Base-by-base conservation (phyloP, 768 basidiomycete genomes). In the Chiua virens region DNA sequence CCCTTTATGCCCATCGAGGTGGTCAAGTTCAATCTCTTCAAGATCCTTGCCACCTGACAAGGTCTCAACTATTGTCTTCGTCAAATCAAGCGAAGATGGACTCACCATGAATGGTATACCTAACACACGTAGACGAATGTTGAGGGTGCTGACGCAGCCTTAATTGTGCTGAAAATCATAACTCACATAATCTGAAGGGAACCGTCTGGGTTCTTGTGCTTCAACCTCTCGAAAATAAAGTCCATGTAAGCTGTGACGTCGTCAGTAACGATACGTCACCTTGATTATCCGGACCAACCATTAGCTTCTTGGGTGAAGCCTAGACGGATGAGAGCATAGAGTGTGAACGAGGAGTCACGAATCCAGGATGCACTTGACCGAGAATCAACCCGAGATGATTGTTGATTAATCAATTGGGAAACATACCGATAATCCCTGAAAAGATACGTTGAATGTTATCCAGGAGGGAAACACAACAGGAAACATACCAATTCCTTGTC, bases 281-380 rank as follows among this genome's bases (percentile, higher is more conserved):
- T 45, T 6, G 32, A 39, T 23, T 30, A 38, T 17, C 18, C 37
- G 11, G 11, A 67, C 75, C n/a, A 49, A 91, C 91, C 80, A 56
- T 91, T 87, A 0, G 92, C 92, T 65, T 99, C 96, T 18, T 89
- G 80, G 0, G 94, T 98, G 71, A 95, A 98, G 0, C 96, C 97
- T 1, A 98, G 79, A 35, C 97, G 80, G 50, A 98, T 86, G 35
- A 98, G 78, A 0, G 95, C 96, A 63, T 98, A 99, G 6, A 98
- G 79, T 1, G 92, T 93, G 75, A 99, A 99, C 0, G 89, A 91
- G 0, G 93, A 87, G 63, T 99, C 96, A n/a, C 96, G 85, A 62
- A 98, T 92, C 89, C 90, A 92, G 1, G 87, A 89, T 4, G 84
- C 85, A 20, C 88, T 87, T 54, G 22, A 47, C 22, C 34, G 27